Evolutionary conservation across 306 rosid species (phyloP), one percentile per base, ranked within the genome.

Genomic region (Corylus avellana): DNA sequence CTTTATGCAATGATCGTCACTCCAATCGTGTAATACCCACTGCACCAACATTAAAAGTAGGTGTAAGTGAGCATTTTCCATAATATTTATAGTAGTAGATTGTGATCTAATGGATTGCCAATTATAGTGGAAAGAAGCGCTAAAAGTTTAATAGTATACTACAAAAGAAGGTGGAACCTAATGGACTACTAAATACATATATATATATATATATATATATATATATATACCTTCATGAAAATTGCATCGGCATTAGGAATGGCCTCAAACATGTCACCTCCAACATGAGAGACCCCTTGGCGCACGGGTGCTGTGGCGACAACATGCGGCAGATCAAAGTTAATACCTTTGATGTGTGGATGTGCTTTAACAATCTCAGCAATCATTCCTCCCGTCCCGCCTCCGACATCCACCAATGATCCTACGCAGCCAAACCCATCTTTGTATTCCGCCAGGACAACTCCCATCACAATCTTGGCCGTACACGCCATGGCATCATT

Each of bases 311-410:
- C 86, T 0, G 81, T 51, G 47, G 89, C 77, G 2, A 88, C 48
- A 1, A 85, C 87, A 54, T 85, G 86, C 0, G 86, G 87, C 49
- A 85, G 66, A 58, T 86, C 89, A 53, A 84, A 84, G 77, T 84
- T 87, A 48, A 87, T 81, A 4, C 88, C 80, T 32, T 49, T 74
- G 67, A 87, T 81, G 27, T 73, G 78, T 4, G 82, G 90, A 53
- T 75, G 44, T 39, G 44, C 44, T 4, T 39, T 39, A 4, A 39
- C 44, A 39, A 39, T 39, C 6, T 39, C 44, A 39, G 5, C 44
- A 3, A 39, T 39, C 44, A 39, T 39, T 3, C 44, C 44, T 39
- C 44, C 44, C 6, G 44, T 39, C 44, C 44, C 44, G 0, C 44
- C 44, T 39, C 44, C 44, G 0, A 39, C 44, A 39, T 39, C 44